Evolutionary conservation across 2,329 filamentous ascomycete genomes (phyloP).

Genomic region (Pseudonectria foliicola): DNA sequence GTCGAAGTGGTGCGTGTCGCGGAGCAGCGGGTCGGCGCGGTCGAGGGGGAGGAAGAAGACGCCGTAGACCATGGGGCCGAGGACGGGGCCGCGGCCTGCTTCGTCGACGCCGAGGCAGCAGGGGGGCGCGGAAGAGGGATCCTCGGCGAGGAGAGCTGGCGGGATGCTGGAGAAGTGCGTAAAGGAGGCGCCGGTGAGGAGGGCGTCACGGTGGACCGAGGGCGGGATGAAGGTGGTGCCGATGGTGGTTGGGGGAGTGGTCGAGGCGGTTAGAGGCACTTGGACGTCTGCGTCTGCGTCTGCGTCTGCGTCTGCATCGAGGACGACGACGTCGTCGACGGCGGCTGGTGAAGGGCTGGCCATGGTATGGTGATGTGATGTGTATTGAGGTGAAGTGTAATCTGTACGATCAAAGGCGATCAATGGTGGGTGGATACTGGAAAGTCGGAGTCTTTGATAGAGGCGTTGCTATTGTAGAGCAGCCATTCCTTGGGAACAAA

Average conservation of each 20-base stretch:
- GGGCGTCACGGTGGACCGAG: conserved; percentile 50
- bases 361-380: conserved; percentile 21
- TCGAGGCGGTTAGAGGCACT: neutral
- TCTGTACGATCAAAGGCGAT: too few species aligned
- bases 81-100: conserved; percentile 87
- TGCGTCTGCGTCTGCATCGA: neutral
- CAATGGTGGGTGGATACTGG: neutral
- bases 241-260: conserved; percentile 3
- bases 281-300: too few species aligned
- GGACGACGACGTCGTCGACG: conserved; percentile 17
- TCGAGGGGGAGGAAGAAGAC: conserved; percentile 69
- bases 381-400: too few species aligned
- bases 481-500: too few species aligned
- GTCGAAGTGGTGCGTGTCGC: conserved; percentile 77
- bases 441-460: neutral
- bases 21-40: conserved; percentile 65
- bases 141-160: conserved; percentile 43
- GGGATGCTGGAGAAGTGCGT: conserved; percentile 66
- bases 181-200: conserved; percentile 62
- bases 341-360: conserved; percentile 34
- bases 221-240: conserved; percentile 54
- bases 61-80: conserved; percentile 71
- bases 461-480: too few species aligned
- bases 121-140: conserved; percentile 27
- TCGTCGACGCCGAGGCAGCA: conserved; percentile 89